These are phyloP conservation scores for Colletotrichum melonis DNA, from an alignment of 2,329 filamentous ascomycete genomes.

Conservation along the genomic window DNA sequence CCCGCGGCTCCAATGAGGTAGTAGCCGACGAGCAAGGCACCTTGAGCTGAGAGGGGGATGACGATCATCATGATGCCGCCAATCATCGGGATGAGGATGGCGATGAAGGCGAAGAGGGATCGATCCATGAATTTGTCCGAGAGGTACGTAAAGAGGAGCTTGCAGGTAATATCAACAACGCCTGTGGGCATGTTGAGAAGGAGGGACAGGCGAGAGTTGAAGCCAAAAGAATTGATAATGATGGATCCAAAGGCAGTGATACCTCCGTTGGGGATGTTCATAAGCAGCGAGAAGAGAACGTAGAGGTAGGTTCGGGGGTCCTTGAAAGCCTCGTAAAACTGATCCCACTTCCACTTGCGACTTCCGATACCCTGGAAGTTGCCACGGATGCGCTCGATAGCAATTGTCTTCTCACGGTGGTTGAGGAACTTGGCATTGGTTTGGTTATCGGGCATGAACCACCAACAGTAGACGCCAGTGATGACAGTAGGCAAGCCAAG, in stretches of 20 bases:
- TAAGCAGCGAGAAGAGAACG: constrained; percentile 56
- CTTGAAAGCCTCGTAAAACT: constrained; percentile 55
- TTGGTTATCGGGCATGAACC: constrained; percentile 63
- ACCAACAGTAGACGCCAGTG: constrained; percentile 37
- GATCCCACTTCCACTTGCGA: constrained; percentile 55
- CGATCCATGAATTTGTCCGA: constrained; percentile 42
- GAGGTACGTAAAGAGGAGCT: constrained; percentile 41
- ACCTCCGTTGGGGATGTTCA: constrained; percentile 39
- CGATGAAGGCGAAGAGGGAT: constrained; percentile 40
- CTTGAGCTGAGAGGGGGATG: constrained; percentile 39
- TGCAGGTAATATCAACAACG: constrained; percentile 34
- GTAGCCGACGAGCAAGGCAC: constrained; percentile 39
- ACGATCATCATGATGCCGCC: constrained; percentile 43
- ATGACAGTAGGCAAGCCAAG: constrained; percentile 43
- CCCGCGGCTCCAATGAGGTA: constrained; percentile 41
- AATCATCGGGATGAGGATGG: constrained; percentile 42
- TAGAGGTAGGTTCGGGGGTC: constrained; percentile 67
- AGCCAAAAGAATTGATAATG: constrained; percentile 38
- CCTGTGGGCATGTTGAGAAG: constrained; percentile 39
- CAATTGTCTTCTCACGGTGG: constrained; percentile 61
- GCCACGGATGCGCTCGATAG: constrained; percentile 58
- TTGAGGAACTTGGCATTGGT: constrained; percentile 69
- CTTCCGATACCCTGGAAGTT: constrained; percentile 65
- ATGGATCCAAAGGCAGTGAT: constrained; percentile 36
- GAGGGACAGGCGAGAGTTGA: constrained; percentile 25